Base-by-base conservation (phyloP, 805 yeast species). In the Yamadazyma sp. region DNA sequence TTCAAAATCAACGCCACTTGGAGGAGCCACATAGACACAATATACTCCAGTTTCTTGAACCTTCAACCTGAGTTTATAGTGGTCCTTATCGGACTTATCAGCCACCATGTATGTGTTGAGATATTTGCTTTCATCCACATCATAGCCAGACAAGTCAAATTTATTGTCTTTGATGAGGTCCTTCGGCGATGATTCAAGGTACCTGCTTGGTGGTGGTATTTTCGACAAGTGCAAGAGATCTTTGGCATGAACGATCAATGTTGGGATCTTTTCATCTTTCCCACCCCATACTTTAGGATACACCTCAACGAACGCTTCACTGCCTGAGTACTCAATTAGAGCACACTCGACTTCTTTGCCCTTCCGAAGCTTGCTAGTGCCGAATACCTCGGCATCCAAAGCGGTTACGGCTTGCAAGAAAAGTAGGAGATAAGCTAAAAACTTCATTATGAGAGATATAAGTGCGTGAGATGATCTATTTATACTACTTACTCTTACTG, bases 11-110 rank as follows among this genome's bases (percentile, higher is more conserved):
- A 12, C 10, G 8, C 32, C 23, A 6, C 47, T 49, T 3, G 25
- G 19, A 4, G 57, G 57, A 3, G 55, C 59, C 25, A 57, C 42
- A 37, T 57, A 62, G 6, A 59, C 57, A 46, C 68, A 62, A 41
- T 60, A 62, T 14, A 48, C 28, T 2, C 67, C 68, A 1, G 58
- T 41, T 27, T 50, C 42, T 9, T 48, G 35, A 9, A 55, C 54
- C 1, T 40, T 20, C 26, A 49, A 52, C 2, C 19, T 33, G 18
- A 47, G 26, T 14, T 10, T 36, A 7, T 29, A 10, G 20, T 36
- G 40, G 26, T 36, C 40, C 8, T 39, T 17, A 3, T 37, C 29
- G 3, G 16, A 10, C 6, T 32, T 21, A 3, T 33, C 28, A n/a
- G 13, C 7, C 2, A 32, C 18, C 28, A 42, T 21, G 17, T 23